Percentiles rank a stretch among this genome's conserved stretches.
These are phyloP conservation scores for Mrakia gelida DNA, from an alignment of 768 basidiomycete species.

Conservation along the genomic window DNA sequence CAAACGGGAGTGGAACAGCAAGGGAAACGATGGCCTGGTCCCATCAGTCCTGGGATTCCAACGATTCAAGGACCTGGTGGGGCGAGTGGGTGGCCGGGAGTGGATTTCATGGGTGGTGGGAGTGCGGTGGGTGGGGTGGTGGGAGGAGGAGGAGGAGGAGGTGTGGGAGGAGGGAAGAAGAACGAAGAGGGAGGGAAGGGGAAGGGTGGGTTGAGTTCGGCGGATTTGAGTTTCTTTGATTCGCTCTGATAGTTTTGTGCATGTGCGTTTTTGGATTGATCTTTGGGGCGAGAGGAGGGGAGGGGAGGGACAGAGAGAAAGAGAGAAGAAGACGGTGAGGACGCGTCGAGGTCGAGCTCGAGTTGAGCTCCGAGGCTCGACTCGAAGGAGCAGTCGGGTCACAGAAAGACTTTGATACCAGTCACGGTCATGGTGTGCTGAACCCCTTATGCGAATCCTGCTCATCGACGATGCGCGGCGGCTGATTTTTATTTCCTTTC, in stretches of 20 bases:
- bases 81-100: neutral
- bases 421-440: too few relatives aligned
- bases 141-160: neutral
- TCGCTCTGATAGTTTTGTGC: neutral
- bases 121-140: neutral
- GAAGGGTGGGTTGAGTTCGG: neutral
- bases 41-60: neutral
- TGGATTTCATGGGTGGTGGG: neutral
- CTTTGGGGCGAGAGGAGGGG: too few relatives aligned
- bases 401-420: too few relatives aligned
- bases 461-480: too few relatives aligned
- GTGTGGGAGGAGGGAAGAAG: neutral
- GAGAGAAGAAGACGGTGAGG: too few relatives aligned
- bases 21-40: neutral
- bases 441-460: too few relatives aligned
- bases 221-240: constrained; percentile 9
- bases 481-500: too few relatives aligned
- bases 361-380: too few relatives aligned
- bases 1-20: neutral
- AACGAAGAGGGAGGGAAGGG: neutral
- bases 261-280: neutral
- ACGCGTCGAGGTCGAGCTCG: too few relatives aligned
- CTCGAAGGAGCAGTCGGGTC: too few relatives aligned
- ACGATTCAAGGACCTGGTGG: neutral
- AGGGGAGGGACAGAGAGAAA: too few relatives aligned